Evolutionary conservation across 495 filamentous ascomycete species (phyloP), one percentile per base, ranked within the genome.

Genomic region (Talaromyces liani): DNA sequence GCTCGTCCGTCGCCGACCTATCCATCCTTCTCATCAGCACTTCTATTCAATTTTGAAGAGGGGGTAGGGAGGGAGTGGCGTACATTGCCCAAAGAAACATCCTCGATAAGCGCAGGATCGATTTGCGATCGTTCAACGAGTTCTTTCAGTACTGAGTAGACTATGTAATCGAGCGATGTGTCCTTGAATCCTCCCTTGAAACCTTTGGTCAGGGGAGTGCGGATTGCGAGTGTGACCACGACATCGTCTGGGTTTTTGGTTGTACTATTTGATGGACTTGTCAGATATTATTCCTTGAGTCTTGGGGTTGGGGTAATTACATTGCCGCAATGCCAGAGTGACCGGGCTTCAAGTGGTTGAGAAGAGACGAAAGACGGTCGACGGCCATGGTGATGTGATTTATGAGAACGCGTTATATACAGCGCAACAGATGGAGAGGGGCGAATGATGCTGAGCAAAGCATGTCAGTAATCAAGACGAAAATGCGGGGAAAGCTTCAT

Each of bases 201-300:
- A 25, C 81, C 88, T 77, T 94, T 94, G 65, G 88, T 81, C 62
- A 95, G 80, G 0, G 91, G 89, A 7, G 91, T 93, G 33, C 91
- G 87, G 66, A 92, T 76, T 6, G 89, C 89, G 54, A 90, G 81
- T 16, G 91, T 95, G 67, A 98, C 94, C 65, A 98, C 94, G 18
- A 97, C 83, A 83, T 98, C 94, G 75, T 98, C 94, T 64, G 93
- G 86, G 73, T 93, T 95, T 81, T 97, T 93, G 63, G 90, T 87
- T 22, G 91, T 94, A 75, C 93, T 97, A 60, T 41, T 16, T 16
- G 14, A 10, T 18, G 31, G 41, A 8, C 53, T 64, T 31, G 66
- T 60, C 58, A 47, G 18, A 27, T 27, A 27, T 27, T 27, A 27
- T 27, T 27, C 27, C 27, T 3, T 27, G 27, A 27, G 27, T 27